phyloP scores from a whole-genome alignment of 495 filamentous ascomycete genomes.

The Aspergillus heteromorphus region DNA sequence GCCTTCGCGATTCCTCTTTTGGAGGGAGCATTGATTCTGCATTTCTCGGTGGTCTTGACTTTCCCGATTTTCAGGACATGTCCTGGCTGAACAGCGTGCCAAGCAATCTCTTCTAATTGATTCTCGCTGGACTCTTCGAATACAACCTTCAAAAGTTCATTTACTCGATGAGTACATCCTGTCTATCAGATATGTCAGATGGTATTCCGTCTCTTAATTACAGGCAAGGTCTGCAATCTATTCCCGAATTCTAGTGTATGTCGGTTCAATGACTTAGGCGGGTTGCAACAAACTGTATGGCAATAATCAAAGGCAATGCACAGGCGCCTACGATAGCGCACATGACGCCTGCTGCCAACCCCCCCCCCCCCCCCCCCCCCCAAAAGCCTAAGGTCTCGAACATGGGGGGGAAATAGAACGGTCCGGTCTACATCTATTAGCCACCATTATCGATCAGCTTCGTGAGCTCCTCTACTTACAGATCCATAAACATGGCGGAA shows the following conservation, averaged over 20 bases:
- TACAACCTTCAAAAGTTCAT: too few species aligned
- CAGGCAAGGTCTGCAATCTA: too few species aligned
- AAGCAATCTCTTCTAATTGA: conserved; percentile 22
- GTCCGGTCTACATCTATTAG: conserved; percentile 20
- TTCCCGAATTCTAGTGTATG: too few species aligned
- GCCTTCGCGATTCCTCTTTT: conserved; percentile 23
- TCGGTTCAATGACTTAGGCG: not conserved
- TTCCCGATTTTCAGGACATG: conserved; percentile 36
- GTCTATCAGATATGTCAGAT: too few species aligned
- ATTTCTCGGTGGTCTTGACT: conserved; percentile 28
- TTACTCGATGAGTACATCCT: too few species aligned
- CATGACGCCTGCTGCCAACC: conserved; percentile 31
- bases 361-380: too few species aligned
- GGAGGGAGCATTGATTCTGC: conserved; percentile 27
- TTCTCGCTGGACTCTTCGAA: not conserved
- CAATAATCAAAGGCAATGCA: conserved; percentile 21
- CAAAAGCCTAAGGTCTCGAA: conserved; percentile 23
- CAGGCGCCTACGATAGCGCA: conserved; percentile 22
- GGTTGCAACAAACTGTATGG: conserved; percentile 18
- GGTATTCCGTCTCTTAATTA: too few species aligned
- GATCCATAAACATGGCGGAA: conserved; percentile 31
- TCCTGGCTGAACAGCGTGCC: conserved; percentile 38
- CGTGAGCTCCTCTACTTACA: conserved; percentile 13
- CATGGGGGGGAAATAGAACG: conserved; percentile 32
- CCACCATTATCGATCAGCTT: not conserved